Evolutionary conservation across 2,329 filamentous ascomycete genomes (phyloP).

Genomic region (Cladosporium sp.): DNA sequence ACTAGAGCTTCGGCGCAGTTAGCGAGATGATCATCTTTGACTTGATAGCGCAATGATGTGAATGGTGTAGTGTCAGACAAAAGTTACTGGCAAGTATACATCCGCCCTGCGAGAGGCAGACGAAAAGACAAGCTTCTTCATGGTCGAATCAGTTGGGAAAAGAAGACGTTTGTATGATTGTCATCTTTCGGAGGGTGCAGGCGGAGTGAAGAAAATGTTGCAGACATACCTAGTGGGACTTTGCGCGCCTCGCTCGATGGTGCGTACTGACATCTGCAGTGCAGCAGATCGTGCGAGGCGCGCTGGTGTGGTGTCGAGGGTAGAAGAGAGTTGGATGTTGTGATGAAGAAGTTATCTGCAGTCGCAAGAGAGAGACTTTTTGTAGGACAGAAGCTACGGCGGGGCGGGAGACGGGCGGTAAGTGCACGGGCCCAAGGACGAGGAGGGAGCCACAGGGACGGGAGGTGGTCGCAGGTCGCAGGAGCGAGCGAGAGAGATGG

Average conservation of each 20-base stretch:
- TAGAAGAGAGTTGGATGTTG: neutral
- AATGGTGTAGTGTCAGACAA: conserved; percentile 64
- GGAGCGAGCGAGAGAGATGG: too few species aligned
- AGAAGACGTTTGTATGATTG: conserved; percentile 73
- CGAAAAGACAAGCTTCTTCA: conserved; percentile 75
- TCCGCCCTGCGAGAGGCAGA: conserved; percentile 64
- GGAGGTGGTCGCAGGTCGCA: too few species aligned
- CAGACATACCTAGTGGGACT: conserved; percentile 15
- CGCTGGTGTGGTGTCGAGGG: neutral
- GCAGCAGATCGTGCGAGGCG: conserved; percentile 1
- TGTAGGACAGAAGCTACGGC: neutral
- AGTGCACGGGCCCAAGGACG: neutral
- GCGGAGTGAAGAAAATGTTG: conserved; percentile 16
- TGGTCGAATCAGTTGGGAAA: conserved; percentile 87
- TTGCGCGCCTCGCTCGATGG: neutral
- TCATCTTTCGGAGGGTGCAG: conserved; percentile 63
- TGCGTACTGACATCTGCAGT: neutral
- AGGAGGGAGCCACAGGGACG: too few species aligned
- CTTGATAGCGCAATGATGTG: conserved; percentile 6
- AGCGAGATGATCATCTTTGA: conserved; percentile 9
- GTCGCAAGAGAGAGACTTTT: conserved; percentile 4
- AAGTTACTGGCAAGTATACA: conserved; percentile 90
- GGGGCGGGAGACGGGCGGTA: neutral
- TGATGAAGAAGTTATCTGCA: conserved; percentile 3
- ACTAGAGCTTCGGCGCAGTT: conserved; percentile 7